phyloP scores from a whole-genome alignment of 2,329 filamentous ascomycete species.

The Colletotrichum ledebouriae region DNA sequence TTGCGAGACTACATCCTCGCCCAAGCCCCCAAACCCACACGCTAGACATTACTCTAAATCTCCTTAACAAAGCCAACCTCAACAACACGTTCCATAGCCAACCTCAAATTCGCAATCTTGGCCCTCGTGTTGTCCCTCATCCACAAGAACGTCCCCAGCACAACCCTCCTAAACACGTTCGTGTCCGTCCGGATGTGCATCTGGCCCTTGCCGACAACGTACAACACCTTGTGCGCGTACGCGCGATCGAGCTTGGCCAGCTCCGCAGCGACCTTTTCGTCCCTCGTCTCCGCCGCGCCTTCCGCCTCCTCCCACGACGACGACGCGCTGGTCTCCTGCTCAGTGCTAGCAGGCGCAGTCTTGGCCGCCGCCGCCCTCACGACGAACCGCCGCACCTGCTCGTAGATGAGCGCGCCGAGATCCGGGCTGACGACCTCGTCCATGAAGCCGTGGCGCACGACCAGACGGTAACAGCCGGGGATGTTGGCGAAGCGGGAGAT shows the following conservation, averaged over 20 bases:
- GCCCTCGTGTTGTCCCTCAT: slow-evolving; percentile 75
- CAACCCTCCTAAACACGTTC: slow-evolving; percentile 57
- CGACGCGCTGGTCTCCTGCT: slow-evolving; percentile 27
- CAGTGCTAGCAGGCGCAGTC: slow-evolving; percentile 36
- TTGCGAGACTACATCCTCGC: not conserved
- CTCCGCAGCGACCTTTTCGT: slow-evolving; percentile 51
- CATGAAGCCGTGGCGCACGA: slow-evolving; percentile 79
- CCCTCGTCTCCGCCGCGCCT: slow-evolving; percentile 45
- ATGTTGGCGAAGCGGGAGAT: slow-evolving; percentile 60
- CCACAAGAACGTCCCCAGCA: slow-evolving; percentile 72
- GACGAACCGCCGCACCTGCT: slow-evolving; percentile 67
- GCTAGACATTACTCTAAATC: slow-evolving; percentile 56
- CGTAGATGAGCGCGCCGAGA: slow-evolving; percentile 70
- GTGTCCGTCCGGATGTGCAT: slow-evolving; percentile 62
- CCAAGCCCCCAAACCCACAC: not conserved
- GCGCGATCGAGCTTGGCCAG: slow-evolving; percentile 60
- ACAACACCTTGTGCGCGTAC: slow-evolving; percentile 63
- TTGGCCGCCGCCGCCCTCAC: slow-evolving; percentile 49
- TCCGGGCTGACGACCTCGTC: slow-evolving; percentile 78
- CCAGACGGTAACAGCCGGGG: slow-evolving; percentile 76
- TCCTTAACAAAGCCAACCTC: slow-evolving; percentile 80
- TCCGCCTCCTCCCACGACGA: slow-evolving; percentile 30
- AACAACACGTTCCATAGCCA: slow-evolving; percentile 71
- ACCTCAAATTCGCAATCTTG: slow-evolving; percentile 73
- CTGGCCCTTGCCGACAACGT: slow-evolving; percentile 73